A percentile compares a stretch with the other conserved stretches of the same genome.
These are phyloP conservation scores for Aspergillaceae sp. DNA, from an alignment of 2,329 filamentous ascomycete genomes.

Conservation along the genomic window DNA sequence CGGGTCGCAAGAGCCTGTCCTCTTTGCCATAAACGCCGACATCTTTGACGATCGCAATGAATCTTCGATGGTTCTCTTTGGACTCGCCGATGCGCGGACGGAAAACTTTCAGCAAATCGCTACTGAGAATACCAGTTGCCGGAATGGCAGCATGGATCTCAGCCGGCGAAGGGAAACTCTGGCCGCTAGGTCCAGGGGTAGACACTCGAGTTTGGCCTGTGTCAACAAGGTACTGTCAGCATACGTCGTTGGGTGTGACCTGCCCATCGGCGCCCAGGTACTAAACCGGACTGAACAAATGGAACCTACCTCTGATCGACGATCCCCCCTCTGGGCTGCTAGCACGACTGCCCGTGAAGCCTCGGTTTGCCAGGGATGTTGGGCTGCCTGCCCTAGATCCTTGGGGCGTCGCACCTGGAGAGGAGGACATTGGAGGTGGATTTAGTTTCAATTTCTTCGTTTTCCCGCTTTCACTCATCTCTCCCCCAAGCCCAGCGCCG, in stretches of 20 bases:
- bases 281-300: neutral
- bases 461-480: conserved; percentile 38
- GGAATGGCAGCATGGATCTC: conserved; percentile 43
- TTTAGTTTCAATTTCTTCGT: conserved; percentile 43
- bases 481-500: conserved; percentile 40
- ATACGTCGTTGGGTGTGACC: neutral
- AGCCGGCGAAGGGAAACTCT: conserved; percentile 36
- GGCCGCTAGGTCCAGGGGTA: conserved; percentile 19
- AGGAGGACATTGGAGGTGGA: conserved; percentile 29
- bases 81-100: conserved; percentile 35
- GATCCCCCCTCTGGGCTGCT: conserved; percentile 29
- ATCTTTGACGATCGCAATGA: conserved; percentile 38
- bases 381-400: conserved; percentile 44
- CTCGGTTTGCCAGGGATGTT: conserved; percentile 21
- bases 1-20: conserved; percentile 34
- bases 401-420: conserved; percentile 35
- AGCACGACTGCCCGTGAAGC: conserved; percentile 28
- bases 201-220: conserved; percentile 22
- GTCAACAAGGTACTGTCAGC: neutral
- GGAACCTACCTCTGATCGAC: conserved; percentile 19
- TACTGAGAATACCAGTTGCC: conserved; percentile 35
- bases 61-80: conserved; percentile 33
- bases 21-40: conserved; percentile 37
- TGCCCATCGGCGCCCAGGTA: too few relatives aligned
- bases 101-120: conserved; percentile 37